Percentiles rank a stretch among this genome's conserved stretches.
These are phyloP conservation scores for Mortierella sp. DNA, from an alignment of 371 early-diverging fungal genomes.

Conservation along the genomic window DNA sequence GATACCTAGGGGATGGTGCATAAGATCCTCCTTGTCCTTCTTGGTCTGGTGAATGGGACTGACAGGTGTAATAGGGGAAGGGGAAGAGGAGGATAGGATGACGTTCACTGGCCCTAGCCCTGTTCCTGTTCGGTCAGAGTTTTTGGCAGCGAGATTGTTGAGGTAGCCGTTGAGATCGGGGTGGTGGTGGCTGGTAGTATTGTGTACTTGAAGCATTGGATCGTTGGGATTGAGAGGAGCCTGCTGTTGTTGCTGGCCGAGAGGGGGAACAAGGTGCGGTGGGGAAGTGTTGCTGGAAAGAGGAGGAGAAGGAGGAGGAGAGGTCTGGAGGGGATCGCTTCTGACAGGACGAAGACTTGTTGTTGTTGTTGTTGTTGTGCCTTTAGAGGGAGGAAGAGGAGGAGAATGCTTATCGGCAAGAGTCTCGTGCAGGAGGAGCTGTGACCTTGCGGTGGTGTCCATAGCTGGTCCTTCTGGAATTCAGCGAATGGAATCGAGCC, in stretches of 20 bases:
- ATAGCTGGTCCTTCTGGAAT: slow-evolving; percentile 12
- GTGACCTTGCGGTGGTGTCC: slow-evolving; percentile 11
- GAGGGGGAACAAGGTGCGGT: not conserved
- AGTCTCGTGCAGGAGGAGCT: not conserved
- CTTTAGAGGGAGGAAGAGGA: not conserved
- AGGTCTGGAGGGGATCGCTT: slow-evolving; percentile 17
- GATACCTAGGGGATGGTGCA: slow-evolving; percentile 28
- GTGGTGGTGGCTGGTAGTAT: not conserved
- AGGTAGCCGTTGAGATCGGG: not conserved
- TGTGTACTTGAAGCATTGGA: slow-evolving; percentile 7
- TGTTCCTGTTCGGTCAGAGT: not conserved
- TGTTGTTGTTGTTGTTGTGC: slow-evolving; percentile 6
- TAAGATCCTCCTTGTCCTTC: not conserved
- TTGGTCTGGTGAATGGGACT: slow-evolving; percentile 7
- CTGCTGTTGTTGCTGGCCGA: slow-evolving; percentile 8
- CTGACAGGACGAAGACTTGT: not conserved
- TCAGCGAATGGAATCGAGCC: slow-evolving; percentile 10
- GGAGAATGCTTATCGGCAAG: not conserved
- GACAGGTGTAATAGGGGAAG: not conserved
- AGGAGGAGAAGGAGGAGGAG: slow-evolving; percentile 5
- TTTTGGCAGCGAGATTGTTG: not conserved
- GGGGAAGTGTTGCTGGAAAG: not conserved
- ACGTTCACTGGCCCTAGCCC: not conserved
- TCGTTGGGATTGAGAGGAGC: not conserved
- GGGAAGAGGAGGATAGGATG: not conserved